Evolutionary conservation across 73 alveolate species (phyloP), one percentile per base, ranked within the genome.

Genomic region (Effrenium voratum): DNA sequence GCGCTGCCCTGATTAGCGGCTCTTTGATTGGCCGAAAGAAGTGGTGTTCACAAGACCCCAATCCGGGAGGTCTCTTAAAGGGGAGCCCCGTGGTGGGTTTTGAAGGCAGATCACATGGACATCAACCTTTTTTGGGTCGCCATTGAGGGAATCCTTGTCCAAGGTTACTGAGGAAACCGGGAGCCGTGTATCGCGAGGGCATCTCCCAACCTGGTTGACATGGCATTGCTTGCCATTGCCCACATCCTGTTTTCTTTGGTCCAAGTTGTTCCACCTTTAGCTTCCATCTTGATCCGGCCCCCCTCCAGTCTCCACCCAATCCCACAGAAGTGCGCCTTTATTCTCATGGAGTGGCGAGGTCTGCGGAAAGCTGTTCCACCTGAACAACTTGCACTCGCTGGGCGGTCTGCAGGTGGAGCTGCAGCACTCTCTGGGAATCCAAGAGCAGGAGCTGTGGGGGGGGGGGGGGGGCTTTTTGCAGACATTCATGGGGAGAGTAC

Each of bases 301-400:
- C 63, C 63, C 63, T 19, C 19, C 63, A 52, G 32, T 70, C 49
- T 4, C 44, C 44, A 70, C 19, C 82, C 49, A 72, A 72, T 38
- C n/a, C 2, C 4, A 5, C 6, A 19, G 4, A n/a, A 72, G 46
- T 8, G 26, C 40, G 6, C 49, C 3, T 19, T 72, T 13, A 24
- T 38, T 38, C 36, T 63, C 41, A 32, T 22, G 76, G 6, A 12
- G 12, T 10, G 75, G 22, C 45, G 19, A 84, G 93, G 93, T 84
- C 2, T 84, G 93, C 40, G 93, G 93, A 49, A 79, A 80, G 4
- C 32, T 84, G 79, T 84, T 79, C 79, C 75, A 70, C 43, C 28
- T 84, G 50, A 34, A 52, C 40, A 50, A 57, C 52, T 15, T 41
- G 43, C 43, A 41, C 3, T 84, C 93, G 32, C 40, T 84, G 59